phyloP scores from a whole-genome alignment of 108 stramenopile genomes.

The Conticribra weissflogii region DNA sequence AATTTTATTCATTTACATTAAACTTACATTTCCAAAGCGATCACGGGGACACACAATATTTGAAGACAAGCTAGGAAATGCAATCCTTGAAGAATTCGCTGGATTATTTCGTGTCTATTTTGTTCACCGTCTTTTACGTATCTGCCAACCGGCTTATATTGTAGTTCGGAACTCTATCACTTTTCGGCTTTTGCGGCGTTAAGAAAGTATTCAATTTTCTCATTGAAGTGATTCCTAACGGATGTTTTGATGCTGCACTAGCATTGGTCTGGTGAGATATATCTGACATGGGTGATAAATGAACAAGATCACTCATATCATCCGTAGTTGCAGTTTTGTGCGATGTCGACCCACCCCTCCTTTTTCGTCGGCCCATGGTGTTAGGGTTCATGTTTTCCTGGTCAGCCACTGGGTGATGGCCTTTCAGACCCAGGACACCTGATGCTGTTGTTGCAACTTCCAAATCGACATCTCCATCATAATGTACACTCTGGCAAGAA shows the following conservation, averaged over 20 bases:
- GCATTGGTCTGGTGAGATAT: neutral
- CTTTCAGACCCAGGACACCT: slow-evolving; percentile 32
- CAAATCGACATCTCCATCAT: slow-evolving; percentile 23
- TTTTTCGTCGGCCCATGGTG: slow-evolving; percentile 1
- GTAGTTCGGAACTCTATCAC: slow-evolving; percentile 13
- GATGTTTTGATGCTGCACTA: slow-evolving; percentile 22
- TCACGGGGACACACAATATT: no score
- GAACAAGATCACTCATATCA: neutral
- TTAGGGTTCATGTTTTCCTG: slow-evolving; percentile 29
- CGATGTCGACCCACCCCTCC: slow-evolving; percentile 6
- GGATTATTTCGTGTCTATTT: no score
- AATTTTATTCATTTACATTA: no score
- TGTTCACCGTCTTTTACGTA: no score
- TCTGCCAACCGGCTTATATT: slow-evolving; percentile 21
- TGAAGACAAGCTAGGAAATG: no score
- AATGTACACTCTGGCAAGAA: slow-evolving; percentile 21
- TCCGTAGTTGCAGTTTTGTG: slow-evolving; percentile 3
- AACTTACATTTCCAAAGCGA: no score
- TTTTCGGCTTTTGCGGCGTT: slow-evolving; percentile 31
- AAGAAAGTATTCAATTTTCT: slow-evolving; percentile 25
- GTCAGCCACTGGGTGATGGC: slow-evolving; percentile 31
- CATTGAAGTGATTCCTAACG: slow-evolving; percentile 29
- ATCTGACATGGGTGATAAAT: slow-evolving; percentile 11
- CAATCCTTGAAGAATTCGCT: no score
- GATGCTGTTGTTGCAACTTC: slow-evolving; percentile 22